These are phyloP conservation scores for Diaporthe longicolla DNA, from an alignment of 2,329 filamentous ascomycete genomes.

Conservation along the genomic window DNA sequence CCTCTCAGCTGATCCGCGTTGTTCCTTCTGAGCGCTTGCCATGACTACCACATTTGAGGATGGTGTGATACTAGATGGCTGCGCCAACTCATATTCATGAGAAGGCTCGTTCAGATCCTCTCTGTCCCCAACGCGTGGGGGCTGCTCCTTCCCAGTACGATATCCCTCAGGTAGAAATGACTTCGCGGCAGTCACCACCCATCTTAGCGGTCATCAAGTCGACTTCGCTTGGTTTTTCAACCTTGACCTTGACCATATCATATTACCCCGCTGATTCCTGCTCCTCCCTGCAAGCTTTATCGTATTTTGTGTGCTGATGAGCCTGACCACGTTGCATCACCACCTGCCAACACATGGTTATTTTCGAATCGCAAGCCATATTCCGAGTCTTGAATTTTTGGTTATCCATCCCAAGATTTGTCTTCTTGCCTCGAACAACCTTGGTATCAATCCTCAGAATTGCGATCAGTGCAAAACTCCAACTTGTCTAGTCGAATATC, in stretches of 20 bases:
- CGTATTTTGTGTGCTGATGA: neutral
- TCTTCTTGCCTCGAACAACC: neutral
- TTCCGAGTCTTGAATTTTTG: neutral
- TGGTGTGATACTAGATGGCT: neutral
- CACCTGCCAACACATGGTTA: constrained; percentile 12
- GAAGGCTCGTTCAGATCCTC: neutral
- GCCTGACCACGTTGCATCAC: neutral
- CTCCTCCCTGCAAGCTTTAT: neutral
- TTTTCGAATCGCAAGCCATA: neutral
- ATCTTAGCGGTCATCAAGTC: neutral
- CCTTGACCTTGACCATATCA: too few relatives aligned
- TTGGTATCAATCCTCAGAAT: neutral
- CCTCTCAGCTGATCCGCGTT: too few relatives aligned
- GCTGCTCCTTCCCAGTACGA: constrained; percentile 2
- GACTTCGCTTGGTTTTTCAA: neutral
- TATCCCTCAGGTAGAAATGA: too few relatives aligned
- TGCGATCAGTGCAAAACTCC: neutral
- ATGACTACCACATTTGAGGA: too few relatives aligned
- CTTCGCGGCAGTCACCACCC: neutral
- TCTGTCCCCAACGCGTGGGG: too few relatives aligned
- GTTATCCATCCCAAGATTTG: neutral
- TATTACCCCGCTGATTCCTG: neutral
- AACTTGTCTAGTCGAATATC: neutral
- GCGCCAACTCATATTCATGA: too few relatives aligned
- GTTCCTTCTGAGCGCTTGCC: neutral